Conservation (phyloP, 2,329 filamentous ascomycete genomes). For the Eutypa lata region DNA sequence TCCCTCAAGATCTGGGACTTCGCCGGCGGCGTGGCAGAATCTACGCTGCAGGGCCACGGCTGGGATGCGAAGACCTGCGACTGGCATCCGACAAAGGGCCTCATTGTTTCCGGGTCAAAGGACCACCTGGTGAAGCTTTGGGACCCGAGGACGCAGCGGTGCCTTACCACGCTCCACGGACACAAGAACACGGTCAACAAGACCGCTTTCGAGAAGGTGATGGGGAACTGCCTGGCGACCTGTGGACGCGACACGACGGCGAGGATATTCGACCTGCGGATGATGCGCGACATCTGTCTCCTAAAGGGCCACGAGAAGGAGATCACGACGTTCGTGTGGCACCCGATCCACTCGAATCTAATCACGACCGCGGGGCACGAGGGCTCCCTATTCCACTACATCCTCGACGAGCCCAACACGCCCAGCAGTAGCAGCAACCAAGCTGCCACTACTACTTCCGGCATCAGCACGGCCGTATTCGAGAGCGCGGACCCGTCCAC, state of each 20-base stretch:
- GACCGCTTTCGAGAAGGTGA: slow-evolving; percentile 82
- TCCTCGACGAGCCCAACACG: slow-evolving; percentile 91
- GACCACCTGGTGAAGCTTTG: slow-evolving; percentile 97
- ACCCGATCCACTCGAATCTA: slow-evolving; percentile 85
- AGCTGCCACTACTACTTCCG: too few relatives aligned
- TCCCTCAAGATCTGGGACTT: slow-evolving; percentile 96
- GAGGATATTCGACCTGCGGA: slow-evolving; percentile 88
- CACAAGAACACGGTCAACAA: slow-evolving; percentile 98
- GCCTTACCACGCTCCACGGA: slow-evolving; percentile 88
- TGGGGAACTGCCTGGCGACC: slow-evolving; percentile 82
- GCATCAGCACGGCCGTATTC: slow-evolving; percentile 72
- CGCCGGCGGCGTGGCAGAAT: slow-evolving; percentile 78
- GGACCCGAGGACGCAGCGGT: slow-evolving; percentile 90
- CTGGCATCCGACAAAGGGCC: slow-evolving; percentile 93
- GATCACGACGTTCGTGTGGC: slow-evolving; percentile 88
- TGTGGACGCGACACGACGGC: slow-evolving; percentile 91
- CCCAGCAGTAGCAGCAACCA: too few relatives aligned
- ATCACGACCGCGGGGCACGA: slow-evolving; percentile 89
- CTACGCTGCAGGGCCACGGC: slow-evolving; percentile 83
- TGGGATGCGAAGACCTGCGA: slow-evolving; percentile 98
- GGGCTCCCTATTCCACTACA: slow-evolving; percentile 86
- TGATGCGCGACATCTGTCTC: slow-evolving; percentile 97
- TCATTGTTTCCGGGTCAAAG: slow-evolving; percentile 94
- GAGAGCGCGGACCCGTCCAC: slow-evolving; percentile 77
- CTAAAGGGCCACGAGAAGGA: slow-evolving; percentile 95